Evolutionary conservation across 805 yeast species (phyloP).

Genomic region (Jamesozyma rosinii): DNA sequence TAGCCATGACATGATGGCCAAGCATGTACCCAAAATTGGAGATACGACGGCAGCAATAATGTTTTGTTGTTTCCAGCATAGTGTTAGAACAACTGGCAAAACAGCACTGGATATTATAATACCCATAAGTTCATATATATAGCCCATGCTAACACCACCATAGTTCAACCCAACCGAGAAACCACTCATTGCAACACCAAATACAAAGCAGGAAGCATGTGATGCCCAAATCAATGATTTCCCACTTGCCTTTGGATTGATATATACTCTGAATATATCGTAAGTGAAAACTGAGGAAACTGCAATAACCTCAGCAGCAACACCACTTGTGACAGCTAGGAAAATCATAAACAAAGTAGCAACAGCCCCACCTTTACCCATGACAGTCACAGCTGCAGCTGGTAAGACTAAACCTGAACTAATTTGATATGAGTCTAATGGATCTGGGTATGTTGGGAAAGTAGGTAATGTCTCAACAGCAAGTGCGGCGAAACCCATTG

Average conservation of each 20-base stretch:
- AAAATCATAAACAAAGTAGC: constrained; percentile 71
- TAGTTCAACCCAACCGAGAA: constrained; percentile 75
- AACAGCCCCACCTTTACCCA: constrained; percentile 85
- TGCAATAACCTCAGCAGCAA: constrained; percentile 84
- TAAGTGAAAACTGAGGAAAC: constrained; percentile 80
- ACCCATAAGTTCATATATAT: constrained; percentile 81
- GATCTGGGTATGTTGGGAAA: constrained; percentile 74
- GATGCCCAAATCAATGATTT: constrained; percentile 60
- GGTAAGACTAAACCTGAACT: constrained; percentile 70
- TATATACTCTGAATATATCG: constrained; percentile 73
- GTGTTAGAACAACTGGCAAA: constrained; percentile 59
- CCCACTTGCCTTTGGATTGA: constrained; percentile 72
- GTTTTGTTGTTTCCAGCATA: constrained; percentile 58
- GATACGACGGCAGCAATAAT: constrained; percentile 59
- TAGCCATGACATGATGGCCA: constrained; percentile 67
- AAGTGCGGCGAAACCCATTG: constrained; percentile 79
- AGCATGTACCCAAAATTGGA: constrained; percentile 68
- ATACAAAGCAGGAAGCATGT: constrained; percentile 55
- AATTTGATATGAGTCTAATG: constrained; percentile 58
- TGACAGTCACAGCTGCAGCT: constrained; percentile 64
- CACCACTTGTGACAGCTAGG: constrained; percentile 89
- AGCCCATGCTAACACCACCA: constrained; percentile 80
- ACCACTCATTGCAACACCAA: constrained; percentile 62
- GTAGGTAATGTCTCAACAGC: constrained; percentile 58
- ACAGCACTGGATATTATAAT: constrained; percentile 82